These are phyloP conservation scores for Sarocladium kiliense DNA, from an alignment of 2,329 filamentous ascomycete species.

Conservation along the genomic window DNA sequence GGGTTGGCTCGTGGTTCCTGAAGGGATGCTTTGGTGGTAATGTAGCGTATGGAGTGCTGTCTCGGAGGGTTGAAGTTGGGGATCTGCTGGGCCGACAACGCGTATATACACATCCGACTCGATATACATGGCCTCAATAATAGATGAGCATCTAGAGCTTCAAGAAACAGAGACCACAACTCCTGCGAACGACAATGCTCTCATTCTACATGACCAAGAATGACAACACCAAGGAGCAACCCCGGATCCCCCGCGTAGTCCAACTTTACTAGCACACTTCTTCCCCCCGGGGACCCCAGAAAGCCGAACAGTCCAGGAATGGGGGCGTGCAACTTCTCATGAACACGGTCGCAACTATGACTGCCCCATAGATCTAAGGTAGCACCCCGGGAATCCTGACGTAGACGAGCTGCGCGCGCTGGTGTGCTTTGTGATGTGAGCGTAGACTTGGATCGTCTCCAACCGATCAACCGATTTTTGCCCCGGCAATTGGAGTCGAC, in stretches of 20 bases:
- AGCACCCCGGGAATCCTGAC: not conserved
- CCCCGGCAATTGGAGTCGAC: constrained; percentile 5
- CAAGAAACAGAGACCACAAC: not conserved
- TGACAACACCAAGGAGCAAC: not conserved
- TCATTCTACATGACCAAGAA: not conserved
- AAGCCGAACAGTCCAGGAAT: not conserved
- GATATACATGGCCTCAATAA: too few species aligned
- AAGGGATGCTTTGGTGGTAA: too few species aligned
- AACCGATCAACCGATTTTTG: constrained; percentile 7
- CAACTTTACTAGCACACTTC: not conserved
- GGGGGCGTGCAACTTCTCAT: not conserved
- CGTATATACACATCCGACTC: too few species aligned
- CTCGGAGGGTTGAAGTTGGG: too few species aligned
- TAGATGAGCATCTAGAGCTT: too few species aligned
- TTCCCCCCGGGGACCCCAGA: constrained; percentile 1
- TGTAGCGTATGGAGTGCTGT: not conserved
- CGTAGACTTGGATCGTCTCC: not conserved
- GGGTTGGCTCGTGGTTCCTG: too few species aligned
- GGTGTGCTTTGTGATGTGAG: not conserved
- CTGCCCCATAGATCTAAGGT: too few species aligned
- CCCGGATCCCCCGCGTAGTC: not conserved
- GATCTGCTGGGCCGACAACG: too few species aligned
- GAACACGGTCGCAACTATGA: too few species aligned
- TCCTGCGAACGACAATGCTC: not conserved
- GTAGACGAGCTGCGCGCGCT: not conserved